Evolutionary conservation across 192 early-diverging fungal genomes (phyloP), one percentile per base, ranked within the genome.

Genomic region (Entomortierella parvispora): DNA sequence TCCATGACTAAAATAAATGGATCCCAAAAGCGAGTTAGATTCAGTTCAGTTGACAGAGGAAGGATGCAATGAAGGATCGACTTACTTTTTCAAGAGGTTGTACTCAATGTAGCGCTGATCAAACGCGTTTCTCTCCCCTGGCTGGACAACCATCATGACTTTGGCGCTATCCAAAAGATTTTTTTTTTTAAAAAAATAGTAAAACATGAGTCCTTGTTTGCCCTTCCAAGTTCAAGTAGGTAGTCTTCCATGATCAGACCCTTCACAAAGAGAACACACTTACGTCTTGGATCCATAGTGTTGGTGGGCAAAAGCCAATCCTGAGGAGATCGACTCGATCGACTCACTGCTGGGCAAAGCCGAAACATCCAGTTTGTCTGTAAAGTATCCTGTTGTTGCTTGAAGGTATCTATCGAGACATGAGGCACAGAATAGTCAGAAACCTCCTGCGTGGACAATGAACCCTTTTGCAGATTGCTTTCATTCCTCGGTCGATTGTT

Each of bases 31-130:
- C n/a, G n/a, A 40, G 37, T 9, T 9, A 40, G 12, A 40, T 40
- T 40, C 7, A 12, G 37, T 40, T 40, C 37, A 40, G 12, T 5
- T 40, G 7, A 40, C 5, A 40, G 20, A 17, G 31, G n/a, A 14
- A 22, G 1, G 37, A 28, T 61, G 6, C 14, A 26, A 53, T 1
- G 11, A n/a, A 3, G 18, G 8, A 5, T 40, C 22, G 26, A 25
- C 26, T 58, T 84, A 88, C 84, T 80, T 83, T 2, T 79, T 76
- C 40, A 91, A 83, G n/a, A 96, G 76, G n/a, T 70, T 81, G 55
- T 93, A 92, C 66, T 95, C 94, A 40, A 96, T 89, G 84, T 86
- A 90, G 48, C 95, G 87, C 79, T 99, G 97, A 82, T 99, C 97
- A 82, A 93, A 96, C 20, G 88, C 86, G 64, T 99, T 99, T 37